Evolutionary conservation across 306 rosid genomes (phyloP).

Genomic region (Trifolium fragiferum): DNA sequence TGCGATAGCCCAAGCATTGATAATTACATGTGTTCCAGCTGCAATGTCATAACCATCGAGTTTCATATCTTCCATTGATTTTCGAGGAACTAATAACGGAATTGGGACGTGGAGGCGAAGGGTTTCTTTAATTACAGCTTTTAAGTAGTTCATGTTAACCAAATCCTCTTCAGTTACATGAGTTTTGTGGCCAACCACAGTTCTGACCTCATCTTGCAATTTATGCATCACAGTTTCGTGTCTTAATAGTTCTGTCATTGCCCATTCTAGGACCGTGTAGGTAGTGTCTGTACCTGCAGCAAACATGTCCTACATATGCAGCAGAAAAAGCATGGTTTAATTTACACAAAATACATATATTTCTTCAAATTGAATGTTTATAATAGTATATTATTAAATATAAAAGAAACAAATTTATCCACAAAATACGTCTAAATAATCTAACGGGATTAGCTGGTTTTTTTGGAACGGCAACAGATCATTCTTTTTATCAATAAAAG

Average conservation of each 20-base stretch:
- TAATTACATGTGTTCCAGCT: background rate
- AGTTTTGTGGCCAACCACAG: slow-evolving; percentile 20
- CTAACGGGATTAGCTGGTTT: no score
- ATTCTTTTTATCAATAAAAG: no score
- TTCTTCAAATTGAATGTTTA: no score
- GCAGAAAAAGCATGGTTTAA: no score
- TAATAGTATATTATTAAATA: no score
- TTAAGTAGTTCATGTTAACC: slow-evolving; percentile 39
- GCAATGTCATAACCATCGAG: slow-evolving; percentile 41
- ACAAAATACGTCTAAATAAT: no score
- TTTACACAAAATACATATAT: no score
- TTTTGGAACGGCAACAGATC: no score
- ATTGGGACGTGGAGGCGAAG: slow-evolving; percentile 17
- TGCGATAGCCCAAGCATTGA: no score
- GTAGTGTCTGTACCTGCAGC: slow-evolving; percentile 39
- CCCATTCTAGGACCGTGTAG: slow-evolving; percentile 38
- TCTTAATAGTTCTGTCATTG: slow-evolving; percentile 38
- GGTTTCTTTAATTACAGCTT: slow-evolving; percentile 43
- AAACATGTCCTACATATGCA: background rate
- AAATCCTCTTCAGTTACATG: slow-evolving; percentile 36
- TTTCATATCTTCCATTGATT: slow-evolving; percentile 26
- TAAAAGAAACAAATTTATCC: no score
- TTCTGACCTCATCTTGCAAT: slow-evolving; percentile 42
- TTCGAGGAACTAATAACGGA: slow-evolving; percentile 34
- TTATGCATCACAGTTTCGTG: slow-evolving; percentile 16